Conservation (phyloP, 768 basidiomycete genomes). For the Hygrocybe coccinea region DNA sequence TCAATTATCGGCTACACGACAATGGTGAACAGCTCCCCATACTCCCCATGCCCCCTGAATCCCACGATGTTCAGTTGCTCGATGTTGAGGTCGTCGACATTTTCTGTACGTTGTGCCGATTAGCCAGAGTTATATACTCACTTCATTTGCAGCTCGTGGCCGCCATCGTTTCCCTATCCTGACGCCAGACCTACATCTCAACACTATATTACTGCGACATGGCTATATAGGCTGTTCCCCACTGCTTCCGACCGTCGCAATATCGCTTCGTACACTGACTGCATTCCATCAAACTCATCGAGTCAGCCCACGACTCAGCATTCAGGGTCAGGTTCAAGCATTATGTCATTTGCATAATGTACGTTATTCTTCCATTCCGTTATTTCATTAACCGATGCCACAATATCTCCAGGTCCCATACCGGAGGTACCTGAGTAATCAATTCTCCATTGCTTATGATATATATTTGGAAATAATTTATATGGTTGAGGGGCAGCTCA, state of each 20-base stretch:
- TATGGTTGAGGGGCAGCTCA: conserved; percentile 10
- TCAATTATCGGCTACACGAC: neutral
- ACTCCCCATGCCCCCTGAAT: neutral
- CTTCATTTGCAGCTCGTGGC: too few species aligned
- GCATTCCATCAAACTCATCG: conserved; percentile 18
- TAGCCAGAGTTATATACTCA: too few species aligned
- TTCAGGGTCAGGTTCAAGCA: conserved; percentile 24
- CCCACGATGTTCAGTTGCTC: neutral
- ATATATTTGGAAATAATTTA: conserved; percentile 18
- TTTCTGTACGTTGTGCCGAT: neutral
- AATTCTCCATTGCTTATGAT: conserved; percentile 26
- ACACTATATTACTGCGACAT: conserved; percentile 11
- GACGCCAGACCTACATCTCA: neutral
- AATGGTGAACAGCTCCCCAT: neutral
- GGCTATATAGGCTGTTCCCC: conserved; percentile 25
- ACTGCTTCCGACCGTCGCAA: conserved; percentile 12
- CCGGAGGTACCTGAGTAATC: conserved; percentile 11
- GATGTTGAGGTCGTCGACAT: neutral
- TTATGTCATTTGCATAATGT: conserved; percentile 27
- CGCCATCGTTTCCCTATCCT: neutral
- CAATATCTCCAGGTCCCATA: conserved; percentile 9
- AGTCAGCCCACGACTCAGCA: conserved; percentile 22
- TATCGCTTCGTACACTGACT: conserved; percentile 20
- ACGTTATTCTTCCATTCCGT: neutral
- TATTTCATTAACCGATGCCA: neutral